Evolutionary conservation across 495 filamentous ascomycete genomes (phyloP), one percentile per base, ranked within the genome.

Genomic region (Bacidia rubella): DNA sequence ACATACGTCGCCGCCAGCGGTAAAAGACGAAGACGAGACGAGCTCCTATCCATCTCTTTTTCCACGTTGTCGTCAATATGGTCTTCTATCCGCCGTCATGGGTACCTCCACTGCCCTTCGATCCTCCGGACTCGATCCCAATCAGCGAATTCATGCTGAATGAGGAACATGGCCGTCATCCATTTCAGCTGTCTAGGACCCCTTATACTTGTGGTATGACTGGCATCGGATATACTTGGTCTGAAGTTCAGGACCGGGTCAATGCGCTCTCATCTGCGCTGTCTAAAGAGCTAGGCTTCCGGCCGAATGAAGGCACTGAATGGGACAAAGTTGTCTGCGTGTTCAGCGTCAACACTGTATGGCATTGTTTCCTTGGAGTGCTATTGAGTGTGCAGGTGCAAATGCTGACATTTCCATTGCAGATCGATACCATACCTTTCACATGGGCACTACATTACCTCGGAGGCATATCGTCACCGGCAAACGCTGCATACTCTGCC

Each of bases 271-370:
- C 87, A 12, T 76, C 81, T 49, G 80, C 75, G 3, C 65, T 95
- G 3, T 70, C 79, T 9, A 83, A 87, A 60, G 79, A 86, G 56
- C 67, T 92, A 57, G 80, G 78, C 46, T 94, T 85, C 83, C 57
- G 72, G 24, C 77, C 83, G 7, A 90, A 90, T 57, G 58, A 75
- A 53, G 87, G 86, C 20, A 77, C 77, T 0, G 84, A 89, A 61
- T 94, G 85, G 83, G 89, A 95, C 59, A 95, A 92, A 67, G 80
- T 88, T 21, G 59, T 88, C 45, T 81, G 75, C 11, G 67, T 90
- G 11, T 94, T 86, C 65, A 82, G 80, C 32, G 57, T 90, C 50
- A 95, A 95, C 58, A 87, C 87, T 22, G 87, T 90, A 70, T 43
- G 77, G n/a, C n/a, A n/a, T n/a, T n/a, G n/a, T n/a, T n/a, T n/a